These are phyloP conservation scores for Globisporangium solare DNA, from an alignment of 352 stramenopile genomes.

Conservation along the genomic window DNA sequence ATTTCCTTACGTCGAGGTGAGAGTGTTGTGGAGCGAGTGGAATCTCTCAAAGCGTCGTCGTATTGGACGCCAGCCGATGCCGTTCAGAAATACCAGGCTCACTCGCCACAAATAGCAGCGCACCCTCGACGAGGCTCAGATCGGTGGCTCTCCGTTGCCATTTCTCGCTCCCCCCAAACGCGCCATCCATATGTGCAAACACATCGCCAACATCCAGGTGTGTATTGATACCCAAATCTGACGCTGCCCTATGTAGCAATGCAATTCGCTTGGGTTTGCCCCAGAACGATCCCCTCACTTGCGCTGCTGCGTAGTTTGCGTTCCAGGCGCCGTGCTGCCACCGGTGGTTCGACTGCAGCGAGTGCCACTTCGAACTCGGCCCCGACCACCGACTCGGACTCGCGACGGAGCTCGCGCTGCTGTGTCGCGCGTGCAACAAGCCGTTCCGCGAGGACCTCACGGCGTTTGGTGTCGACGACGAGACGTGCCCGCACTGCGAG, in stretches of 20 bases:
- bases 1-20: not conserved
- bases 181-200: constrained; percentile 27
- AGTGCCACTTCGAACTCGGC: constrained; percentile 67
- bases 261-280: too few species aligned
- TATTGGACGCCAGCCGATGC: too few species aligned
- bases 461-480: constrained; percentile 45
- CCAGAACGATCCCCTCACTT: not conserved
- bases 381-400: constrained; percentile 36
- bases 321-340: constrained; percentile 68
- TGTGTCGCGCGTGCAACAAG: constrained; percentile 63
- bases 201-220: constrained; percentile 37
- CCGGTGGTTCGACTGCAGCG: constrained; percentile 76
- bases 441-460: constrained; percentile 63
- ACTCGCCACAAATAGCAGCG: too few species aligned
- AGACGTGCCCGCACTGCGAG: constrained; percentile 62
- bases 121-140: too few species aligned
- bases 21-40: too few species aligned
- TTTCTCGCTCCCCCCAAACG: too few species aligned
- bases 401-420: constrained; percentile 47
- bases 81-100: too few species aligned
- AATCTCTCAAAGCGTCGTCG: not conserved
- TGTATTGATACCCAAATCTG: constrained; percentile 7
- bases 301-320: constrained; percentile 29
- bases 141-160: too few species aligned
- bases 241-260: too few species aligned